These are phyloP conservation scores for Colletotrichum endophyticum DNA, from an alignment of 2,329 filamentous ascomycete species.

Conservation along the genomic window DNA sequence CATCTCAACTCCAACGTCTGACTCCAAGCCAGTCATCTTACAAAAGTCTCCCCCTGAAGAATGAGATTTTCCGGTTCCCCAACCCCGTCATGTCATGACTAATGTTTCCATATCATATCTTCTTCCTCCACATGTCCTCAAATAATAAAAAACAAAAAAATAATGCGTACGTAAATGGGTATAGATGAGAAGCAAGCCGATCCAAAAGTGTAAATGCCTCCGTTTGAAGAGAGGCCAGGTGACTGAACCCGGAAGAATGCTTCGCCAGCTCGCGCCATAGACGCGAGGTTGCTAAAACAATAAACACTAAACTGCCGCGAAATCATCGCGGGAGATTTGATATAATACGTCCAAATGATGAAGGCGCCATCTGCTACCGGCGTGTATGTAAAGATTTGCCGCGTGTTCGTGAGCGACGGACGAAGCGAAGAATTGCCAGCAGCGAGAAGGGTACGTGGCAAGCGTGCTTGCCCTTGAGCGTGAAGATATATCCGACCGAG, in stretches of 20 bases:
- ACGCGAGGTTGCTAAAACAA: constrained; percentile 16
- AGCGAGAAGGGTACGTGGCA: constrained; percentile 4
- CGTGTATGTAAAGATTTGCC: constrained; percentile 12
- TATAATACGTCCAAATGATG: constrained; percentile 3
- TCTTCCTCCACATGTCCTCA: constrained; percentile 5
- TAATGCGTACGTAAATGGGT: constrained; percentile 22
- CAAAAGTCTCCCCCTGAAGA: neutral
- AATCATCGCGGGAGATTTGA: neutral
- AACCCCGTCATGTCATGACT: constrained; percentile 14
- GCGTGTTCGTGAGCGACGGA: constrained; percentile 14
- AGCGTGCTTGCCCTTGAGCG: constrained; percentile 1
- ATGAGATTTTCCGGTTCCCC: constrained; percentile 4
- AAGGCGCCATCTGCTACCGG: constrained; percentile 7
- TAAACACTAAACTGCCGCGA: constrained; percentile 22
- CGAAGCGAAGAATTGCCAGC: constrained; percentile 19
- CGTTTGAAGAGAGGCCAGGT: neutral
- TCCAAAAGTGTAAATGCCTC: constrained; percentile 12
- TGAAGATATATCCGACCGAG: neutral
- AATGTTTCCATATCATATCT: constrained; percentile 4
- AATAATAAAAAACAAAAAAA: constrained; percentile 17
- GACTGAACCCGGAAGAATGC: constrained; percentile 6
- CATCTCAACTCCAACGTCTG: neutral
- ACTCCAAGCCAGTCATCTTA: neutral
- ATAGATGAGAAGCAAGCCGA: constrained; percentile 21
- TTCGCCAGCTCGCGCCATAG: constrained; percentile 5